Evolutionary conservation across 1,284 basidiomycete species (phyloP), one percentile per base, ranked within the genome.

Genomic region (Chiua sp.): DNA sequence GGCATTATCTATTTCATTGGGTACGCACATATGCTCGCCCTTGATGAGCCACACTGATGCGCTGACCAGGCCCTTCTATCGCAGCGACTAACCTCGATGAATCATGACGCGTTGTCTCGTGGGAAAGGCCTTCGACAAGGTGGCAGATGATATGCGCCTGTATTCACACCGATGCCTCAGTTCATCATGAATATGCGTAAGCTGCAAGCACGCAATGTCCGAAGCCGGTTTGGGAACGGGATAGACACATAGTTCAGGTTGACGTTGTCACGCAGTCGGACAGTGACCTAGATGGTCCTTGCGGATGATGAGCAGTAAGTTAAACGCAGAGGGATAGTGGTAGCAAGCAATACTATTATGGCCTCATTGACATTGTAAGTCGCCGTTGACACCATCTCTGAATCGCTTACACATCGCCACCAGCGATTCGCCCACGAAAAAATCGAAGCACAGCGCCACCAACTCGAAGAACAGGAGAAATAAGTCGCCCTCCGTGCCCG

Each of bases 1-100:
- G 63, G 65, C 15, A n/a, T 64, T 18, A 18, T 65, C 22, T 69
- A 66, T 39, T 67, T 69, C 16, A 22, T 51, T 23, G 37, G 26
- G 55, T 56, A 15, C 30, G 48, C 47, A 20, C 8, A 39, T 39
- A 26, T 26, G 37, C 13, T 32, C n/a, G n/a, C 33, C 35, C 7
- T n/a, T 26, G 32, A 32, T 12, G 11, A 10, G 32, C 32, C 35
- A 37, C 35, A 15, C 35, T 15, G 15, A 37, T 20, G 37, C 10
- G 32, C 33, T n/a, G n/a, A 44, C 22, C 2, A 10, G 16, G 8
- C 1, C 10, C 4, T 44, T 30, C 12, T 30, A 26, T 39, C 6
- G n/a, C 20, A 55, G 54, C 1, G n/a, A 42, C 22, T 10, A 28
- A 42, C 23, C 6, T 50, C 37, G 7, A 32, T n/a, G n/a, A n/a